phyloP scores from a whole-genome alignment of 2,329 filamentous ascomycete species.

The Fusarium cyanostomum region DNA sequence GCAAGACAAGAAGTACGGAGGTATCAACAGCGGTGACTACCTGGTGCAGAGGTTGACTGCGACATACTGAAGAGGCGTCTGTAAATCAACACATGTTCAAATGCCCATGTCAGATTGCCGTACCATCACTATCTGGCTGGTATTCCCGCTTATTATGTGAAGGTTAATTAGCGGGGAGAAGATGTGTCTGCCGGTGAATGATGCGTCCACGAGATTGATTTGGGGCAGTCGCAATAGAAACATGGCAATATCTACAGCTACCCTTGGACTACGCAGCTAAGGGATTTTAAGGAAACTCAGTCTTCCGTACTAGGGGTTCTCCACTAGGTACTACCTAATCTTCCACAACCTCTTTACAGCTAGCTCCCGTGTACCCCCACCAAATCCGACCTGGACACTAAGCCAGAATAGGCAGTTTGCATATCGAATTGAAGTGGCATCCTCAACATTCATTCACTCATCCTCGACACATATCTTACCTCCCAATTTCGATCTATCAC shows the following conservation, averaged over 20 bases:
- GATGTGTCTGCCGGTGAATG: too few species aligned
- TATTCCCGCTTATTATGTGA: too few species aligned
- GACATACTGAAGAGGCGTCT: constrained; percentile 66
- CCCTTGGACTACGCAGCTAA: too few species aligned
- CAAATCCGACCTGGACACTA: constrained; percentile 21
- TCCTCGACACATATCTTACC: not conserved
- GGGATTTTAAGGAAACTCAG: too few species aligned
- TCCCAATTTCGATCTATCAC: not conserved
- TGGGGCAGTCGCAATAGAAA: too few species aligned
- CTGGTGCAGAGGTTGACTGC: constrained; percentile 79
- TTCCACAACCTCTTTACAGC: not conserved
- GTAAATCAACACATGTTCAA: not conserved
- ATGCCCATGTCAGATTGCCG: not conserved
- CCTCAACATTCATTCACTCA: constrained; percentile 36
- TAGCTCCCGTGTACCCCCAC: constrained; percentile 7
- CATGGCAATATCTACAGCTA: too few species aligned
- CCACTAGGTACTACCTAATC: too few species aligned
- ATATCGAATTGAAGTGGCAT: constrained; percentile 21
- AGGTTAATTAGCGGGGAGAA: too few species aligned
- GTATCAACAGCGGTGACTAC: constrained; percentile 83
- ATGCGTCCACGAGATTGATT: too few species aligned
- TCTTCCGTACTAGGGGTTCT: too few species aligned
- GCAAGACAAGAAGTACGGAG: constrained; percentile 79
- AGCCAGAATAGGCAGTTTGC: constrained; percentile 21
- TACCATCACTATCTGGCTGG: not conserved